Percentiles rank a stretch among this genome's conserved stretches.
phyloP scores from a whole-genome alignment of 495 filamentous ascomycete genomes.

The Melanomma pulvis-pyrius region DNA sequence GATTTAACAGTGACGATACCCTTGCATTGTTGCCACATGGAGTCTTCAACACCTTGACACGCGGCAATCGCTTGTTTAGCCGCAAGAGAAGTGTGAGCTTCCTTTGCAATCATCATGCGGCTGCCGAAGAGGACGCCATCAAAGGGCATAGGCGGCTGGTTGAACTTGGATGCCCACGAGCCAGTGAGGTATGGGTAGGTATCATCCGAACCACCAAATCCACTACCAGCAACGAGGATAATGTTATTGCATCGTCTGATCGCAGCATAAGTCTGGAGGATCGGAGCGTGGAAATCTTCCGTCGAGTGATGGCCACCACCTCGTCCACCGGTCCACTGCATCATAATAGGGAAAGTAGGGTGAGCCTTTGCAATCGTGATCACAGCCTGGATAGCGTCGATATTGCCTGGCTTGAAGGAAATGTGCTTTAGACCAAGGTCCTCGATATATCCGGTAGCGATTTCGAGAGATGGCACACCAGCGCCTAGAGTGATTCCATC shows the following conservation, averaged over 20 bases:
- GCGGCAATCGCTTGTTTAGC: slow-evolving; percentile 43
- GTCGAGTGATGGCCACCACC: slow-evolving; percentile 58
- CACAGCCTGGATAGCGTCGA: slow-evolving; percentile 52
- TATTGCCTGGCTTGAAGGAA: slow-evolving; percentile 55
- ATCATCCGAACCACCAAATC: slow-evolving; percentile 53
- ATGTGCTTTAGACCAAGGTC: slow-evolving; percentile 55
- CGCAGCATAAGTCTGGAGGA: slow-evolving; percentile 51
- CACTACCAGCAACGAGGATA: slow-evolving; percentile 54
- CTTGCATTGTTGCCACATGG: slow-evolving; percentile 44
- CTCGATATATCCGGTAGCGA: slow-evolving; percentile 52
- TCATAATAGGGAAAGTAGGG: slow-evolving; percentile 52
- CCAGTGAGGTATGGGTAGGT: slow-evolving; percentile 55
- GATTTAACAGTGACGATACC: slow-evolving; percentile 49
- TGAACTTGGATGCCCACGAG: slow-evolving; percentile 48
- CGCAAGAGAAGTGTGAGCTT: slow-evolving; percentile 45
- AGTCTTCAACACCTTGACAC: slow-evolving; percentile 42
- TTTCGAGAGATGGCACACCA: slow-evolving; percentile 55
- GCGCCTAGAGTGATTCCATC: slow-evolving; percentile 54
- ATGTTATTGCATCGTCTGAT: slow-evolving; percentile 53
- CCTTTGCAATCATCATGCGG: slow-evolving; percentile 56
- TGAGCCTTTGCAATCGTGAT: slow-evolving; percentile 53
- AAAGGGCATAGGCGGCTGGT: slow-evolving; percentile 54
- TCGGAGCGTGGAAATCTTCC: slow-evolving; percentile 56
- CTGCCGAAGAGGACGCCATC: slow-evolving; percentile 54
- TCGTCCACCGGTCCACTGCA: slow-evolving; percentile 58